A percentile compares a stretch with the other conserved stretches of the same genome.
These are phyloP conservation scores for Cordyceps tenuipes DNA, from an alignment of 2,329 filamentous ascomycete species.

Conservation along the genomic window DNA sequence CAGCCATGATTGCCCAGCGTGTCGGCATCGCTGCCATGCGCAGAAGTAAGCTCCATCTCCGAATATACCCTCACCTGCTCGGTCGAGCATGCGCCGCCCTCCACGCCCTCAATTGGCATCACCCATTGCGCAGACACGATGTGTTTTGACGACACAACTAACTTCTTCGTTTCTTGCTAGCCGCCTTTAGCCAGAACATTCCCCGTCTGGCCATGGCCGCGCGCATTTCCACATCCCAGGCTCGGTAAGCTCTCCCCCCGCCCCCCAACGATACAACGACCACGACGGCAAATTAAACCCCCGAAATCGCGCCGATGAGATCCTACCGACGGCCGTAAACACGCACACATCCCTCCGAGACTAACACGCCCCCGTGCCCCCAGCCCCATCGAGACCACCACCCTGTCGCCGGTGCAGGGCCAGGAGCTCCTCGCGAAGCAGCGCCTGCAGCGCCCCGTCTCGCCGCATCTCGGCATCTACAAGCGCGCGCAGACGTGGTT, in stretches of 20 bases:
- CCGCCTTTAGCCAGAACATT: constrained; percentile 37
- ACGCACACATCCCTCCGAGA: background rate
- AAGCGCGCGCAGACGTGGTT: constrained; percentile 79
- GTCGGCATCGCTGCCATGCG: constrained; percentile 51
- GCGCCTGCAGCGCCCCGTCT: constrained; percentile 71
- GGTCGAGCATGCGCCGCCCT: background rate
- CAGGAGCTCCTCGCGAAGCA: constrained; percentile 67
- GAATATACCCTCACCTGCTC: constrained; percentile 3
- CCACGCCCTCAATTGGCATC: background rate
- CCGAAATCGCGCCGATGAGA: background rate
- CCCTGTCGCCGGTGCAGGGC: constrained; percentile 45
- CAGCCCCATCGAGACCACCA: constrained; percentile 47
- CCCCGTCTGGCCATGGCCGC: constrained; percentile 37
- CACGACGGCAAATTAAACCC: too few species aligned
- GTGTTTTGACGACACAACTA: background rate
- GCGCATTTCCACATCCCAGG: constrained; percentile 34
- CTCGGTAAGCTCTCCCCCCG: constrained; percentile 31
- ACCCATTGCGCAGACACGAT: background rate
- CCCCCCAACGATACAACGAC: background rate
- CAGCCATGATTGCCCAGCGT: constrained; percentile 46
- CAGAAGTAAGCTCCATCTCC: constrained; percentile 37
- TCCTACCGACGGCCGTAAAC: too few species aligned
- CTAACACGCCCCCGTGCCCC: background rate
- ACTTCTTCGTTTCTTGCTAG: background rate
- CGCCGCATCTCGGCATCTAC: constrained; percentile 84